Evolutionary conservation across 495 filamentous ascomycete genomes (phyloP), one percentile per base, ranked within the genome.

Genomic region (Xylaria telfairii): DNA sequence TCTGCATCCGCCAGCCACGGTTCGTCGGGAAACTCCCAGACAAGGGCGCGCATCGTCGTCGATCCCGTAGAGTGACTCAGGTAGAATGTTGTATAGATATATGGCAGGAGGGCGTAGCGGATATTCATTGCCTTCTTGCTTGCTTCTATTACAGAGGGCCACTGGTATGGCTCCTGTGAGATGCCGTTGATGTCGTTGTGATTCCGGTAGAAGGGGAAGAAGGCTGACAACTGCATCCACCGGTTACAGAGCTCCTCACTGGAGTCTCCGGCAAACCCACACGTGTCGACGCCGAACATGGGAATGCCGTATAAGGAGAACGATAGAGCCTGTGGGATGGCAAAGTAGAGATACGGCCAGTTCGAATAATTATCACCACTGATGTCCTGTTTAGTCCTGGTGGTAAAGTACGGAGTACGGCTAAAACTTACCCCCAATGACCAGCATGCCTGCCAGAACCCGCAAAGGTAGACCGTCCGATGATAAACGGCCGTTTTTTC

Each of bases 191-290:
- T 81, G 3, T 81, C 82, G 76, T 95, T 94, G 82, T 97, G 93
- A 78, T 95, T 95, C 4, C 92, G 87, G 79, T 95, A 97, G 82
- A 96, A 96, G 6, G 93, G 92, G 82, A 95, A 94, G 83, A 96
- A 96, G 26, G 93, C 93, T 1, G 84, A 87, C 1, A 96, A 86
- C 78, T 93, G 90, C 92, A 95, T 95, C 93, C 93, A 97, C 9
- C 93, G 87, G 65, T 88, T 88, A 76, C 93, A 97, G 13, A 97
- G 87, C 77, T 96, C 92, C 71, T 88, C 85, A 70, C 91, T 89
- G 0, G 86, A 82, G 73, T 96, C 93, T 37, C 88, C 88, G 32
- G 82, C 84, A 82, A 96, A 97, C 13, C 93, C 93, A 75, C 93
- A 96, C 10, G 92, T 91, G 70, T 94, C 92, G 8, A 90, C 88